Evolutionary conservation across 208 protist species (phyloP), one percentile per base, ranked within the genome.

Genomic region (Crithidia expoeki): DNA sequence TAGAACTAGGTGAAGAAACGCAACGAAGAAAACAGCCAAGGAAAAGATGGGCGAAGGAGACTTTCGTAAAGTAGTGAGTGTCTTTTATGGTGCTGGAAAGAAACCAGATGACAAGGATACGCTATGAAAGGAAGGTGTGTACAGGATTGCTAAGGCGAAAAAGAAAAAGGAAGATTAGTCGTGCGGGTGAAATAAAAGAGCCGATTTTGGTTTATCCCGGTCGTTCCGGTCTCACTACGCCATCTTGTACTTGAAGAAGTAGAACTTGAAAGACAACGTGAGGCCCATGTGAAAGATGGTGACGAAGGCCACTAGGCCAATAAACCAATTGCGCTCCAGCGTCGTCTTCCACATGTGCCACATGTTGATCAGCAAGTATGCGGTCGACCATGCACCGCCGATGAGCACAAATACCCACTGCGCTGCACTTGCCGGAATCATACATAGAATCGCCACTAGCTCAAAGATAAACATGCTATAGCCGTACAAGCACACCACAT

Each of bases 391-490:
- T 21, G 75, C 59, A 17, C 90, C 86, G 30, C 89, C 84, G 21
- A 94, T 38, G 42, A 93, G 55, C 3, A 92, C 81, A 40, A 93
- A 64, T 23, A 86, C 30, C 93, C 90, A 97, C 67, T 95, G 89
- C 34, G 94, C 50, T 27, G 56, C 68, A 32, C 64, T 79, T 21
- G 83, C 46, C 19, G 90, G 90, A 30, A 97, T 81, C 69, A 87
- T 83, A 69, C 89, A 95, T 17, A 97, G 79, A 21, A 92, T 74
- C 28, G 82, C 79, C 44, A 87, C 74, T 23, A 94, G 71, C 55
- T 92, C 44, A 55, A 97, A 92, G 52, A 92, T 83, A 61, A 94
- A 90, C 88, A 97, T 93, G 72, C 88, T 94, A 75, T 97, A 97
- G 51, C 93, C 93, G 76, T 94, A 97, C 53, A 96, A 71, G 68